A percentile compares a stretch with the other conserved stretches of the same genome.
phyloP scores from a whole-genome alignment of 2,329 filamentous ascomycete species.

The Fusarium austroafricanum region DNA sequence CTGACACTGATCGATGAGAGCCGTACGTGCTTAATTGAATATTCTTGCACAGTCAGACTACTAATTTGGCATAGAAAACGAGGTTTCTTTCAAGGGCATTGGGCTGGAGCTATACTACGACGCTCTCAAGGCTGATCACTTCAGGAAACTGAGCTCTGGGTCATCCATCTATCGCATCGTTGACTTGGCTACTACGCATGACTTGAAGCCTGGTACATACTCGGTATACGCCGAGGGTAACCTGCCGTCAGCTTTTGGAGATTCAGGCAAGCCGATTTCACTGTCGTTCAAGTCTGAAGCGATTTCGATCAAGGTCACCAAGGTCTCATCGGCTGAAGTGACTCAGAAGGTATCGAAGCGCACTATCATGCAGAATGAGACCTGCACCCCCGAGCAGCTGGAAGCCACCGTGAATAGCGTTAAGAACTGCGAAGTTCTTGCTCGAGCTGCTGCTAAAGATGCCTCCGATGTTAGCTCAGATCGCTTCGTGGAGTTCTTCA shows the following conservation, averaged over 20 bases:
- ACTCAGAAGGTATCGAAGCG: conserved; percentile 14
- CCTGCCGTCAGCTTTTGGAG: not conserved
- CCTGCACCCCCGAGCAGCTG: conserved; percentile 12
- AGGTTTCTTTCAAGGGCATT: conserved; percentile 22
- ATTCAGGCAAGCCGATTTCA: not conserved
- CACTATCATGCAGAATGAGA: not conserved
- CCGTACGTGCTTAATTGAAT: not conserved
- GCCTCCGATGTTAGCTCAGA: conserved; percentile 18
- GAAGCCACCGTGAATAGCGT: conserved; percentile 19
- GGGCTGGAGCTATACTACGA: conserved; percentile 31
- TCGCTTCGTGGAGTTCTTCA: conserved; percentile 40
- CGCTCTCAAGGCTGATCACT: conserved; percentile 15
- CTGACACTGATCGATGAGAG: conserved; percentile 5
- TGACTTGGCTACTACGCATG: conserved; percentile 17
- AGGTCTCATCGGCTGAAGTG: conserved; percentile 4
- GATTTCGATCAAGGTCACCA: conserved; percentile 10
- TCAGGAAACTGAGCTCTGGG: conserved; percentile 1
- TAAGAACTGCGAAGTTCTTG: conserved; percentile 28
- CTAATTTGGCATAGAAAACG: conserved; percentile 1
- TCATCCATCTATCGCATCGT: conserved; percentile 19
- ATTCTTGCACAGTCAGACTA: rapidly evolving
- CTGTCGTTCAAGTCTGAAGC: conserved; percentile 10
- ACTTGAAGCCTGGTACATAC: conserved; percentile 26
- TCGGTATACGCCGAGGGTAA: conserved; percentile 23
- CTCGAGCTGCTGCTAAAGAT: conserved; percentile 31